Percentiles rank a stretch among this genome's conserved stretches.
Conservation (phyloP, 177 flowering plant species). For the Telopea speciosissima region DNA sequence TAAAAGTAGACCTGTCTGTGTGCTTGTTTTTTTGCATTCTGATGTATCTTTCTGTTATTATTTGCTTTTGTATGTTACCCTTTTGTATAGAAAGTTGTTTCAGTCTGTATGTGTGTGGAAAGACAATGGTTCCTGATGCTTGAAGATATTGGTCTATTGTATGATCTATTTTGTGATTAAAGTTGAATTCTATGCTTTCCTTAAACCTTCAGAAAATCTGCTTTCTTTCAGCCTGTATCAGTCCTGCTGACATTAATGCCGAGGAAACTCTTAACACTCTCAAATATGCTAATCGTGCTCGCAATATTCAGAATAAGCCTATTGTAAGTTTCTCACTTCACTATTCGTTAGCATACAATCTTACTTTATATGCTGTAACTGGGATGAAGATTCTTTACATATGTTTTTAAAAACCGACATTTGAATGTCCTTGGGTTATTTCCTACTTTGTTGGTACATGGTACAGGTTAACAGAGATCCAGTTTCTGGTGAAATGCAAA, state of each 20-base stretch:
- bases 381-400: neutral
- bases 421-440: neutral
- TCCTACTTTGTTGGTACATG: conserved; percentile 21
- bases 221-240: conserved; percentile 76
- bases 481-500: conserved; percentile 78
- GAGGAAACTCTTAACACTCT: conserved; percentile 98
- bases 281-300: conserved; percentile 98
- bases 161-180: neutral
- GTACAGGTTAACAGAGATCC: conserved; percentile 91
- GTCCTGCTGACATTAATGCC: conserved; percentile 99
- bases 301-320: conserved; percentile 96
- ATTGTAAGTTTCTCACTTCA: conserved; percentile 55
- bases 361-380: neutral
- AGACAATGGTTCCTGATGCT: neutral
- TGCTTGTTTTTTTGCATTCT: neutral
- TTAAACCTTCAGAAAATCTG: neutral
- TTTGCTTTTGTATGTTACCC: neutral
- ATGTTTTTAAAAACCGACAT: neutral
- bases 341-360: too few relatives aligned
- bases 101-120: neutral
- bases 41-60: neutral
- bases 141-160: neutral
- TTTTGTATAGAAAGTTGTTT: neutral
- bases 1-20: too few relatives aligned
- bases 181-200: neutral